Evolutionary conservation across 768 basidiomycete genomes (phyloP).

Genomic region (Butyriboletus loyo): DNA sequence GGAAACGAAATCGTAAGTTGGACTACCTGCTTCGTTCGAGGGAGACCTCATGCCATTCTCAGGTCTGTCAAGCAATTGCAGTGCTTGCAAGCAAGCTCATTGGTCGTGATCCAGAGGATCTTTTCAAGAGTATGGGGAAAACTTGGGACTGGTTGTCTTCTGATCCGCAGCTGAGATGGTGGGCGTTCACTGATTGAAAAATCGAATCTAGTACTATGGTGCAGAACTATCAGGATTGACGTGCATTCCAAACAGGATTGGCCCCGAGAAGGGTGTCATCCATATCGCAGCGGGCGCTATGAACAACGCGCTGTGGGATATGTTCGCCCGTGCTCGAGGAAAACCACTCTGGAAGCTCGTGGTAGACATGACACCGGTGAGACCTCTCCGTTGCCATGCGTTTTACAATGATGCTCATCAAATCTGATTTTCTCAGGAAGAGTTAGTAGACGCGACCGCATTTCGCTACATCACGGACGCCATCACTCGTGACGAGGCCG

Average conservation of each 20-base stretch:
- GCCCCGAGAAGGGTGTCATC: conserved; percentile 94
- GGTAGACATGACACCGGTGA: conserved; percentile 81
- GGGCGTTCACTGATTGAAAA: conserved; percentile 1
- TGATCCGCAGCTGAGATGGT: conserved; percentile 92
- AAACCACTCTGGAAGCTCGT: conserved; percentile 96
- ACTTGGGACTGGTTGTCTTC: conserved; percentile 85
- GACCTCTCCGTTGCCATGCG: conserved; percentile 4
- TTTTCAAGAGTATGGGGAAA: conserved; percentile 89
- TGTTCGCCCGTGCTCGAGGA: conserved; percentile 73
- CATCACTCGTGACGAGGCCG: conserved; percentile 87
- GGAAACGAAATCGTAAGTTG: conserved; percentile 84
- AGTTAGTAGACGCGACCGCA: conserved; percentile 69
- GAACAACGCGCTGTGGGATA: conserved; percentile 92
- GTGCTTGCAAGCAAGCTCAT: conserved; percentile 79
- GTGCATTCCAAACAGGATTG: conserved; percentile 55
- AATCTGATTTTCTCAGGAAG: conserved; percentile 52
- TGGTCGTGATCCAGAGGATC: conserved; percentile 74
- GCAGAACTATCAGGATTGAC: background rate
- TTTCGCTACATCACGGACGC: conserved; percentile 93
- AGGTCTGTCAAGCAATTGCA: conserved; percentile 82
- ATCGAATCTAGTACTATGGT: background rate
- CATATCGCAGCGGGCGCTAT: conserved; percentile 87
- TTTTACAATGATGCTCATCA: background rate
- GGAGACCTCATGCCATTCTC: conserved; percentile 1
- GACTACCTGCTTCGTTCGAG: background rate